These are phyloP conservation scores for Rhizoctonia solani DNA, from an alignment of 1,284 basidiomycete genomes.

Conservation along the genomic window DNA sequence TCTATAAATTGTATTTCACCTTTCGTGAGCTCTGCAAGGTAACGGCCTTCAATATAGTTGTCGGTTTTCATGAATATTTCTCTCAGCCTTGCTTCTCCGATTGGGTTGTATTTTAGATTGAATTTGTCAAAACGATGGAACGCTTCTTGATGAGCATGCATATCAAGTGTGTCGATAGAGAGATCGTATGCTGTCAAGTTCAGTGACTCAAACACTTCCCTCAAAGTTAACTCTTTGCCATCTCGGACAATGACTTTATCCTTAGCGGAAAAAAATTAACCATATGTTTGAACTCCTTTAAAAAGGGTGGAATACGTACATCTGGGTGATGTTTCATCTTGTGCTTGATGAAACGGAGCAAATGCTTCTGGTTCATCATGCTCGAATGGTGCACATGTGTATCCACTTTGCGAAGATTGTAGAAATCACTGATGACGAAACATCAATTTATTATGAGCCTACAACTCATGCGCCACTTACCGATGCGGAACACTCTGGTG, in stretches of 20 bases:
- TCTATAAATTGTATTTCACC: constrained; percentile 53
- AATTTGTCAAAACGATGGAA: constrained; percentile 99
- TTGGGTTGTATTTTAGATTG: constrained; percentile 91
- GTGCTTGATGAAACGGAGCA: constrained; percentile 98
- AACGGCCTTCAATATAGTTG: constrained; percentile 89
- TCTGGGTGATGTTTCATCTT: constrained; percentile 88
- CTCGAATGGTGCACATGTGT: constrained; percentile 99
- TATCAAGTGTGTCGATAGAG: constrained; percentile 98
- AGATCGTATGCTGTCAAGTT: constrained; percentile 97
- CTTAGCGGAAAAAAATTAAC: constrained; percentile 50
- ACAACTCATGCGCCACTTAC: constrained; percentile 46
- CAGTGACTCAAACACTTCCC: constrained; percentile 94
- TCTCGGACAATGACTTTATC: constrained; percentile 97
- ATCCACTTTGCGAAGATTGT: constrained; percentile 97
- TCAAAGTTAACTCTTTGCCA: constrained; percentile 84
- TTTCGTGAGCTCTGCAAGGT: constrained; percentile 93
- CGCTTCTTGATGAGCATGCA: constrained; percentile 97
- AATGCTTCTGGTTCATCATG: constrained; percentile 99
- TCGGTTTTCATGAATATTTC: constrained; percentile 99
- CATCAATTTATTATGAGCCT: background rate
- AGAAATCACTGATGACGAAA: constrained; percentile 79
- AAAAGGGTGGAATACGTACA: constrained; percentile 49
- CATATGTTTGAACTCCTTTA: background rate
- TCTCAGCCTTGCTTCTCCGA: constrained; percentile 91
- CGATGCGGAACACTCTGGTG: constrained; percentile 71